Conservation (phyloP, 495 filamentous ascomycete genomes). For the Stereocaulon alpinum region DNA sequence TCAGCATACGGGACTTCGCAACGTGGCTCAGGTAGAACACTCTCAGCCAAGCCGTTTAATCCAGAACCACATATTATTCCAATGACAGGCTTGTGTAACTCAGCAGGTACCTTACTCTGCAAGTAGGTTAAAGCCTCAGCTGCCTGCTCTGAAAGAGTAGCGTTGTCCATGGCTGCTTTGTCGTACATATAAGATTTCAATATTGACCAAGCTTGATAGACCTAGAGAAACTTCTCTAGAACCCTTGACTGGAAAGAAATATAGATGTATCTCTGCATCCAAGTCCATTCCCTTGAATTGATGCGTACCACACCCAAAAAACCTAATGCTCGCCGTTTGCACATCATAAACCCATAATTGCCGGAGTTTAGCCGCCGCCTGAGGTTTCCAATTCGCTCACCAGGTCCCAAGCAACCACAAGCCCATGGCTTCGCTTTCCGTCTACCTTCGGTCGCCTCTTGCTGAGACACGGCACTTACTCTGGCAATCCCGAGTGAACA, state of each 20-base stretch:
- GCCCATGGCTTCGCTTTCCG: not conserved
- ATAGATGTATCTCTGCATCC: too few species aligned
- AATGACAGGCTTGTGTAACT: slow-evolving; percentile 44
- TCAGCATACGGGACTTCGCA: slow-evolving; percentile 50
- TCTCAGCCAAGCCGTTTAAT: slow-evolving; percentile 53
- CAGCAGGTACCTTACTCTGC: slow-evolving; percentile 28
- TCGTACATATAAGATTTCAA: not conserved
- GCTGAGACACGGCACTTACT: not conserved
- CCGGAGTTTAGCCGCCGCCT: not conserved
- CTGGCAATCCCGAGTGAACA: not conserved
- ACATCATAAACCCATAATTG: too few species aligned
- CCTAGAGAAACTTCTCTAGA: too few species aligned
- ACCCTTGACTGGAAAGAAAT: too few species aligned
- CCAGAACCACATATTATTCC: slow-evolving; percentile 70
- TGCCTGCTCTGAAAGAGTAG: slow-evolving; percentile 1
- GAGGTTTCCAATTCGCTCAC: not conserved
- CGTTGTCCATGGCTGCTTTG: slow-evolving; percentile 3
- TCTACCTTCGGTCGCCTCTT: not conserved
- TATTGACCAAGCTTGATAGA: too few species aligned
- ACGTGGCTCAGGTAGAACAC: slow-evolving; percentile 41
- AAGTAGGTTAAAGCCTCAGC: slow-evolving; percentile 7
- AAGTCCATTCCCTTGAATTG: too few species aligned
- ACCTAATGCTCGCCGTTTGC: too few species aligned
- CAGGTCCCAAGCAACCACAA: not conserved
- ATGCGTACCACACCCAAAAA: too few species aligned